Conservation (phyloP, 163 green algal genomes). For the Scenedesmus sp. region DNA sequence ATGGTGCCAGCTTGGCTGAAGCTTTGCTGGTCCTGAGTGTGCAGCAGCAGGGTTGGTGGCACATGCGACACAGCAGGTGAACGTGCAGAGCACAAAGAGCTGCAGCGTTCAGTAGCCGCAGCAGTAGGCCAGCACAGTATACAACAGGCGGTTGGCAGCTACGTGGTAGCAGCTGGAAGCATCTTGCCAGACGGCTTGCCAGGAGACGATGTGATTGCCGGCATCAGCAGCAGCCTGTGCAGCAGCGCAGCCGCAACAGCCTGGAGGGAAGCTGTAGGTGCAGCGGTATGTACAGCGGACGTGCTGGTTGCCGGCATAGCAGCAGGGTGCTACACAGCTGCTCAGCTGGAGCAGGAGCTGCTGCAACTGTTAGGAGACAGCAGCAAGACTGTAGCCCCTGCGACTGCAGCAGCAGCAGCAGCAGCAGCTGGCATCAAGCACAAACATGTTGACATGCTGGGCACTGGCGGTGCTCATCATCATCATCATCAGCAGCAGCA, state of each 20-base stretch:
- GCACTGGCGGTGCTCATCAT: background rate
- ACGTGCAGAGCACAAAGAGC: background rate
- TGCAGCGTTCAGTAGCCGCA: background rate
- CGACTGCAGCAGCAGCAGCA: background rate
- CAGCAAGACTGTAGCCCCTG: background rate
- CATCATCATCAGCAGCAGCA: background rate
- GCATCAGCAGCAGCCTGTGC: background rate
- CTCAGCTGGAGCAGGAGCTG: constrained; percentile 17
- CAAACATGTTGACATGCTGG: background rate
- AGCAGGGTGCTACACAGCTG: background rate
- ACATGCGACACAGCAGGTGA: background rate
- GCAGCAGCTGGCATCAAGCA: background rate
- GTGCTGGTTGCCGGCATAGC: background rate
- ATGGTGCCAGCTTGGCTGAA: background rate
- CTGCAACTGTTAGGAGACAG: background rate
- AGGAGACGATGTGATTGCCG: background rate
- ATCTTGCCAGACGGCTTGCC: background rate
- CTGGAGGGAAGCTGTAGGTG: background rate
- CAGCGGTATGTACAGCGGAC: constrained; percentile 7
- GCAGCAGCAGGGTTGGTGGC: background rate
- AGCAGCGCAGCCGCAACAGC: background rate
- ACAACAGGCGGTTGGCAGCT: background rate
- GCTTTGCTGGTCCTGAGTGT: background rate
- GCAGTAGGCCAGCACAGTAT: background rate
- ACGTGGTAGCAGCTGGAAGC: background rate